phyloP scores from a whole-genome alignment of 2,329 filamentous ascomycete genomes.

The Ascochyta viciae-villosae region DNA sequence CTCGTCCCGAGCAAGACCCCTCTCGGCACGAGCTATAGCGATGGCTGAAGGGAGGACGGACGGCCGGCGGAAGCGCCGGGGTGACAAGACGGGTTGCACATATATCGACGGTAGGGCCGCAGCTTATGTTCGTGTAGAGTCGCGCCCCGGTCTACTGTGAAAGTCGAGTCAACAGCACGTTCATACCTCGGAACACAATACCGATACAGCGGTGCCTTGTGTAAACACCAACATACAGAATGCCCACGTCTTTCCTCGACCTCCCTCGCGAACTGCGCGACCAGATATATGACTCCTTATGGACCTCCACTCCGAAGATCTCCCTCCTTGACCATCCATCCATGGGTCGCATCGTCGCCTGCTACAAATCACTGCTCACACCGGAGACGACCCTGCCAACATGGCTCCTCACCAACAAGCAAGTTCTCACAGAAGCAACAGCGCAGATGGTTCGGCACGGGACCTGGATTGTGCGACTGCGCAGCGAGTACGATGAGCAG shows the following conservation, averaged over 20 bases:
- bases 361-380: conserved; percentile 5
- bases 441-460: conserved; percentile 12
- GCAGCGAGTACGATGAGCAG: conserved; percentile 9
- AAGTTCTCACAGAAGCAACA: conserved; percentile 13
- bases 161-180: not conserved
- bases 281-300: conserved; percentile 13
- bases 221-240: not conserved
- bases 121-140: not conserved
- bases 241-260: conserved; percentile 11
- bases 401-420: conserved; percentile 18
- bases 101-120: conserved; percentile 5
- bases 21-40: conserved; percentile 14
- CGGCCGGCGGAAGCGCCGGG: conserved; percentile 1
- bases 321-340: conserved; percentile 8
- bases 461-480: conserved; percentile 11
- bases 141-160: not conserved
- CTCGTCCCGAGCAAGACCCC: conserved; percentile 11
- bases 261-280: conserved; percentile 20
- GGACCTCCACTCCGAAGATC: conserved; percentile 3
- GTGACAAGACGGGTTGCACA: not conserved
- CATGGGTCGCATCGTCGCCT: conserved; percentile 6
- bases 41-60: conserved; percentile 3
- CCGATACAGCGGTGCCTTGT: not conserved
- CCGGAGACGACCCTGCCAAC: conserved; percentile 2
- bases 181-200: not conserved